Evolutionary conservation across 2,329 filamentous ascomycete genomes (phyloP).

Genomic region (Penicillium sp.): DNA sequence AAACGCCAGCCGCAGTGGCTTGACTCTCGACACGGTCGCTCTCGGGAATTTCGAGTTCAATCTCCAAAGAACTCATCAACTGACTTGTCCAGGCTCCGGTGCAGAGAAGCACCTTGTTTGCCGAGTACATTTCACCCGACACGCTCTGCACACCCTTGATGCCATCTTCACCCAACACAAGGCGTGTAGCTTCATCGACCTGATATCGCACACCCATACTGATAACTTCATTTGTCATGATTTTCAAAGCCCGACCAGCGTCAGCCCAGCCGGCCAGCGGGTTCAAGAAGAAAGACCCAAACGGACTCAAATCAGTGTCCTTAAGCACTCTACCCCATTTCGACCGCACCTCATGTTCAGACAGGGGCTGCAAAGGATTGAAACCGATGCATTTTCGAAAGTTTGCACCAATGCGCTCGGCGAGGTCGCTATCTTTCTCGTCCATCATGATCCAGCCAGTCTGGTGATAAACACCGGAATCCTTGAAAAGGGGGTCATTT

Average conservation of each 20-base stretch:
- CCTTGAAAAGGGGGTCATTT: slow-evolving; percentile 55
- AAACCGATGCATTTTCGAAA: slow-evolving; percentile 49
- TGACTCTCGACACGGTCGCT: slow-evolving; percentile 52
- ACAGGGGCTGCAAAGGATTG: slow-evolving; percentile 43
- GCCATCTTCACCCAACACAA: slow-evolving; percentile 43
- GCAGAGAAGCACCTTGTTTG: slow-evolving; percentile 54
- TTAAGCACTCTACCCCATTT: slow-evolving; percentile 44
- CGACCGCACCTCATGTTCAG: slow-evolving; percentile 40
- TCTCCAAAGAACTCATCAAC: slow-evolving; percentile 52
- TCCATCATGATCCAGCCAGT: slow-evolving; percentile 60
- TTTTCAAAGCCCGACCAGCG: slow-evolving; percentile 46
- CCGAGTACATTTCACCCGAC: slow-evolving; percentile 48
- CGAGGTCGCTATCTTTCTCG: slow-evolving; percentile 48
- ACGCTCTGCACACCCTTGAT: slow-evolving; percentile 47
- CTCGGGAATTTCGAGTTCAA: slow-evolving; percentile 44
- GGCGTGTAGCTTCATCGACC: slow-evolving; percentile 43
- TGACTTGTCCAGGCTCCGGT: slow-evolving; percentile 58
- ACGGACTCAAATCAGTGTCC: slow-evolving; percentile 37
- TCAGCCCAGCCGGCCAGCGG: slow-evolving; percentile 55
- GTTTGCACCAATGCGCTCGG: slow-evolving; percentile 53
- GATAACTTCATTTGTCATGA: slow-evolving; percentile 46
- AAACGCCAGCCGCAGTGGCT: slow-evolving; percentile 59
- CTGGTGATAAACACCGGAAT: slow-evolving; percentile 55
- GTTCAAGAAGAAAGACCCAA: slow-evolving; percentile 49
- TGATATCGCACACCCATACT: slow-evolving; percentile 47